phyloP scores from a whole-genome alignment of 805 yeast genomes.

The Candida ortonii region DNA sequence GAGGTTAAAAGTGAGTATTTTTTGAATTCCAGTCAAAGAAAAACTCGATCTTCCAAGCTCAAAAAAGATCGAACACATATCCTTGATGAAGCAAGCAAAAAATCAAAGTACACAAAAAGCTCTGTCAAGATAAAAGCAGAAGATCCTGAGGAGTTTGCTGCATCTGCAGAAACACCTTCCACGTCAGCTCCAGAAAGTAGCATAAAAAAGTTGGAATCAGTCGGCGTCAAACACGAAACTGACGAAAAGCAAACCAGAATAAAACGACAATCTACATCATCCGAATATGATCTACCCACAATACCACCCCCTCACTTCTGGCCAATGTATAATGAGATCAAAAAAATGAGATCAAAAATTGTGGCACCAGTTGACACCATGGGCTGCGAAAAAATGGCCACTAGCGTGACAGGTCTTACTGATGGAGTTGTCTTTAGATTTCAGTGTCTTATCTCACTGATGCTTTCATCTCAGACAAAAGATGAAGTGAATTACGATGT shows the following conservation, averaged over 20 bases:
- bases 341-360: conserved; percentile 61
- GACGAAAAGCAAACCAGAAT: background rate
- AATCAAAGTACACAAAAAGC: no score
- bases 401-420: conserved; percentile 36
- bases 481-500: conserved; percentile 82
- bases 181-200: background rate
- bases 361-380: conserved; percentile 85
- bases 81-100: conserved; percentile 3
- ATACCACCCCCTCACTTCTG: conserved; percentile 41
- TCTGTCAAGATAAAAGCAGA: background rate
- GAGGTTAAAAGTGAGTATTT: conserved; percentile 3
- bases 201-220: conserved; percentile 1
- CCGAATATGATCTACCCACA: conserved; percentile 11
- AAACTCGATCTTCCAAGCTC: conserved; percentile 1
- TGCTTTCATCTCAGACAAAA: conserved; percentile 90
- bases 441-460: conserved; percentile 73
- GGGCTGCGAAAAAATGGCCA: conserved; percentile 72
- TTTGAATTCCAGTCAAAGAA: background rate
- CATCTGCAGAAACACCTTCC: conserved; percentile 2
- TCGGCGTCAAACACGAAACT: background rate
- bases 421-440: conserved; percentile 52
- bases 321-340: conserved; percentile 56
- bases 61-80: no score
- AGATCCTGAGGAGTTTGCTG: no score
- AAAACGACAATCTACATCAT: conserved; percentile 1